Base-by-base conservation (phyloP, 257 asterid species). In the Ilex aquifolium region DNA sequence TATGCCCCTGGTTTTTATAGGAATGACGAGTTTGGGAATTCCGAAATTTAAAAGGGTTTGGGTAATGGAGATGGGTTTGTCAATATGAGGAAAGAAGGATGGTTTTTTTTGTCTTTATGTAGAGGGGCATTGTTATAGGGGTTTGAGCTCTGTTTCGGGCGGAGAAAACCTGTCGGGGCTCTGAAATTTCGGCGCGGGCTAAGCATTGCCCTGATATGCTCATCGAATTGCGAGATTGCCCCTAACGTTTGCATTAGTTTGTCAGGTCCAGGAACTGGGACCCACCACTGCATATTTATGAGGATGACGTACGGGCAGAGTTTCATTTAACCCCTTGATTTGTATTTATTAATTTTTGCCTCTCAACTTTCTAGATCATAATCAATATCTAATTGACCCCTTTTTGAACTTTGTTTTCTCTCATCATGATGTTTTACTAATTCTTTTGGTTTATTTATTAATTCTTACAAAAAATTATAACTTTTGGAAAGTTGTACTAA, bases 81-180 rank as follows among this genome's bases (percentile, higher is more conserved):
- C 88, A 85, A 80, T 74, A 72, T 55, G 46, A 16, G 12, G 70
- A 40, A 60, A 68, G 65, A 69, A 29, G 57, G 70, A 65, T 70
- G 44, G 65, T 58, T 55, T 63, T 63, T 56, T 65, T 72, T 74
- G 83, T 72, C 78, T 68, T 68, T 71, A 66, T 44, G 29, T 51
- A 15, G 61, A 53, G 78, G 72, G 79, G 73, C 87, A 65, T 66
- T 13, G 72, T 56, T 72, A 74, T 86, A 40, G 88, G 79, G 65
- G 71, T 66, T 73, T 67, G 90, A 64, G 83, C 81, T 57, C 44
- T 48, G 71, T 50, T 74, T 79, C 74, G 86, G 81, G 78, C 72
- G 67, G 57, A 74, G 68, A 80, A 59, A 77, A 60, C 27, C 79
- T 70, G 82, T 73, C 79, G 62, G 53, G 53, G 49, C 10, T 30